Evolutionary conservation across 768 basidiomycete species (phyloP).

Genomic region (Auricularia heimuer): DNA sequence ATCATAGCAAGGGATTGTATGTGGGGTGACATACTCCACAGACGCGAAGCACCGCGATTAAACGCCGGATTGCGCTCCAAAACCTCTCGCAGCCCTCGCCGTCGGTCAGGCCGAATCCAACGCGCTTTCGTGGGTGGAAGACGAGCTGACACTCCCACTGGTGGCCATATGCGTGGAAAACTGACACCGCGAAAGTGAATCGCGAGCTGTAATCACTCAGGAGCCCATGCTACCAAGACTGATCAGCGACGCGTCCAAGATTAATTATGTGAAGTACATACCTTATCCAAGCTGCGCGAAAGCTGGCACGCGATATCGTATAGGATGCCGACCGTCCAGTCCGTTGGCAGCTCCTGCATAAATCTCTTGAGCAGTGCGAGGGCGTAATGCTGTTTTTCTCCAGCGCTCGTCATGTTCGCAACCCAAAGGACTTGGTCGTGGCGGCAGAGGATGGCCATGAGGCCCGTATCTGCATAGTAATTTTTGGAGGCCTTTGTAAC

Average conservation of each 20-base stretch:
- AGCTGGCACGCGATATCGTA: slow-evolving; percentile 8
- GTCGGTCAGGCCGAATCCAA: slow-evolving; percentile 4
- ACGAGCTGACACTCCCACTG: slow-evolving; percentile 7
- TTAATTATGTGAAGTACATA: neutral
- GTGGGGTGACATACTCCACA: neutral
- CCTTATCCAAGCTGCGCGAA: slow-evolving; percentile 1
- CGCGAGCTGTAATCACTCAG: neutral
- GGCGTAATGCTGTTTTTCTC: slow-evolving; percentile 4
- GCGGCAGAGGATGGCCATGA: slow-evolving; percentile 2
- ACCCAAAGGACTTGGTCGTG: slow-evolving; percentile 3
- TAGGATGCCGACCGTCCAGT: neutral
- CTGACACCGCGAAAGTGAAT: slow-evolving; percentile 1
- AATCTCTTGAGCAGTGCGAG: slow-evolving; percentile 1
- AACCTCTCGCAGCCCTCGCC: slow-evolving; percentile 8
- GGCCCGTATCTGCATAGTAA: slow-evolving; percentile 6
- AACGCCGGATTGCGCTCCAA: slow-evolving; percentile 3
- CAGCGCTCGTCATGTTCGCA: slow-evolving; percentile 4
- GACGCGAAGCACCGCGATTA: neutral
- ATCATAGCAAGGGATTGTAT: neutral
- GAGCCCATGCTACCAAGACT: slow-evolving; percentile 2
- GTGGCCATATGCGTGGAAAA: slow-evolving; percentile 7
- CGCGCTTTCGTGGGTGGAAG: slow-evolving; percentile 3
- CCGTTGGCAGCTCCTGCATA: neutral
- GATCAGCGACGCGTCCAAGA: neutral
- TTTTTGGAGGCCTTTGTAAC: slow-evolving; percentile 1